Conservation (phyloP, 1,139 yeast genomes). For the Arxiozyma slooffiae region DNA sequence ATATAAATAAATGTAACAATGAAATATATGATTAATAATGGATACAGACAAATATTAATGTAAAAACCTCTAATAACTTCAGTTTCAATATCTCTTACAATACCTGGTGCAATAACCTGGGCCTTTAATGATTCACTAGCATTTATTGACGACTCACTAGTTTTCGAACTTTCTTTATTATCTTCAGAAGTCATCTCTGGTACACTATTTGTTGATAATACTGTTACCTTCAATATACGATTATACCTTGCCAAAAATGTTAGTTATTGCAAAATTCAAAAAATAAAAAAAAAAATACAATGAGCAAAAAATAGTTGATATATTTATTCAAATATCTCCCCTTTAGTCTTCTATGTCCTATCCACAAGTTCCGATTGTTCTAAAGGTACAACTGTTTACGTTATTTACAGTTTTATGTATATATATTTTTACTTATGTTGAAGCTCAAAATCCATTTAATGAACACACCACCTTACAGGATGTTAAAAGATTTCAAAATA, state of each 20-base stretch:
- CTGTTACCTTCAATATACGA: background rate
- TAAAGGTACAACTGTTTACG: background rate
- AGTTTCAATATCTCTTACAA: constrained; percentile 21
- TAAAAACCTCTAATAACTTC: constrained; percentile 26
- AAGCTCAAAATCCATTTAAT: background rate
- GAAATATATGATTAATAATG: constrained; percentile 18
- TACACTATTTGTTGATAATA: background rate
- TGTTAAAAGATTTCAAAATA: background rate
- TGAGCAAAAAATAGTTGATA: background rate
- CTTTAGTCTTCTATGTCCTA: background rate
- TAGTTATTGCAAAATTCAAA: background rate
- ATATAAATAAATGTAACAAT: constrained; percentile 19
- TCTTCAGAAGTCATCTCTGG: background rate
- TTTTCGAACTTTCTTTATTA: background rate
- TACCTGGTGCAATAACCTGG: constrained; percentile 21
- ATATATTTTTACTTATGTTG: background rate
- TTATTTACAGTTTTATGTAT: too few species aligned
- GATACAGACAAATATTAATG: constrained; percentile 21
- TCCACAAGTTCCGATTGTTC: background rate
- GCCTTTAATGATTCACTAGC: background rate
- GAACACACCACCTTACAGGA: too few species aligned
- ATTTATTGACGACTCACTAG: background rate
- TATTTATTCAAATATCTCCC: background rate
- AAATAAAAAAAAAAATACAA: too few species aligned
- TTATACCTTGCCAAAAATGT: background rate